Conservation (phyloP, 768 basidiomycete species). For the Boletus rufocinnamomeus region DNA sequence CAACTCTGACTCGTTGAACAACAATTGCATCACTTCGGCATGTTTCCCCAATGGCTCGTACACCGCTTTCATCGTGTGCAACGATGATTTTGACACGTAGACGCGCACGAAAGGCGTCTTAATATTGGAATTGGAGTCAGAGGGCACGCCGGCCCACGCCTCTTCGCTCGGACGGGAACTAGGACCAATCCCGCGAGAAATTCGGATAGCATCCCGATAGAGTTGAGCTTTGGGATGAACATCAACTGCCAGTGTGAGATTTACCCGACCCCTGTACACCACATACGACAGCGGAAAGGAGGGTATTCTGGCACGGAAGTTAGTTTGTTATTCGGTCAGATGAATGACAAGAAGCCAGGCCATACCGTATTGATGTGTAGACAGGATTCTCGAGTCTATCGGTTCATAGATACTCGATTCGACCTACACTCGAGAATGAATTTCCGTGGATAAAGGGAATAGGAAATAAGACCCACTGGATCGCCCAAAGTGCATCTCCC, state of each 20-base stretch:
- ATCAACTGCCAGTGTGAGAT: slow-evolving; percentile 71
- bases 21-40: slow-evolving; percentile 51
- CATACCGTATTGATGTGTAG: slow-evolving; percentile 66
- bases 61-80: slow-evolving; percentile 54
- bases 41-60: slow-evolving; percentile 49
- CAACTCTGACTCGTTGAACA: slow-evolving; percentile 57
- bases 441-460: not conserved
- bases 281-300: slow-evolving; percentile 68
- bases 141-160: slow-evolving; percentile 51
- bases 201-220: slow-evolving; percentile 51
- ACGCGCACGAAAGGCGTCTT: slow-evolving; percentile 39
- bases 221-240: slow-evolving; percentile 50
- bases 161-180: slow-evolving; percentile 60
- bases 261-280: slow-evolving; percentile 77
- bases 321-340: not conserved
- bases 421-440: slow-evolving; percentile 28
- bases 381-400: slow-evolving; percentile 54
- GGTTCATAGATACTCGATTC: slow-evolving; percentile 30
- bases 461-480: slow-evolving; percentile 26
- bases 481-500: slow-evolving; percentile 38
- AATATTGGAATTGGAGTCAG: slow-evolving; percentile 28
- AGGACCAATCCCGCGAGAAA: slow-evolving; percentile 61
- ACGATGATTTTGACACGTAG: slow-evolving; percentile 57
- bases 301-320: slow-evolving; percentile 51
- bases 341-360: not conserved